These are phyloP conservation scores for Fusarium cicatricum DNA, from an alignment of 2,329 filamentous ascomycete species.

Conservation along the genomic window DNA sequence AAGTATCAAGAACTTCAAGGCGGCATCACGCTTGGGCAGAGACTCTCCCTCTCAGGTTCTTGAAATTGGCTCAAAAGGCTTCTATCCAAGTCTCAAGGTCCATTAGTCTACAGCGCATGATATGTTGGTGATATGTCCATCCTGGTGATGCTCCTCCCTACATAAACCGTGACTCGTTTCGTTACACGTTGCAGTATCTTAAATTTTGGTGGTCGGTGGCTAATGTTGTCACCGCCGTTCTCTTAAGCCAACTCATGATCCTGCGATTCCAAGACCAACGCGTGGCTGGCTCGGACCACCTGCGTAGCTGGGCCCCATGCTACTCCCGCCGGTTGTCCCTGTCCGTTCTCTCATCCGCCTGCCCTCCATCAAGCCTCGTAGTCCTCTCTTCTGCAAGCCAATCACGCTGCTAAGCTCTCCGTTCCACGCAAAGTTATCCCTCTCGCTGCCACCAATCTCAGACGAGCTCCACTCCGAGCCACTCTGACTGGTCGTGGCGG, in stretches of 20 bases:
- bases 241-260: constrained; percentile 45
- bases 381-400: constrained; percentile 90
- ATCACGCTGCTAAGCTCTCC: constrained; percentile 89
- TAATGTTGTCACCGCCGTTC: constrained; percentile 3
- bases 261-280: constrained; percentile 63
- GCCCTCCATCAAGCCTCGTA: constrained; percentile 95
- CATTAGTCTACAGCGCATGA: constrained; percentile 8
- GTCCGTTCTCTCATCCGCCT: constrained; percentile 81
- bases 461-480: constrained; percentile 66
- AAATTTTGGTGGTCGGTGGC: constrained; percentile 17
- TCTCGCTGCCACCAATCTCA: constrained; percentile 59
- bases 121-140: constrained; percentile 29
- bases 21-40: not conserved
- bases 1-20: not conserved
- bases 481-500: constrained; percentile 59
- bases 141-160: constrained; percentile 23
- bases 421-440: constrained; percentile 71
- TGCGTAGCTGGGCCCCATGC: constrained; percentile 22
- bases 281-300: constrained; percentile 46
- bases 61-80: not conserved
- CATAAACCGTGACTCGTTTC: constrained; percentile 33
- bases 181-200: constrained; percentile 36
- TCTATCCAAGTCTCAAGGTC: constrained; percentile 1
- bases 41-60: no score
- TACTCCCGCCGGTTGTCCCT: constrained; percentile 49